These are phyloP conservation scores for Wallacemonas sp. DNA, from an alignment of 208 protist genomes.

Conservation along the genomic window DNA sequence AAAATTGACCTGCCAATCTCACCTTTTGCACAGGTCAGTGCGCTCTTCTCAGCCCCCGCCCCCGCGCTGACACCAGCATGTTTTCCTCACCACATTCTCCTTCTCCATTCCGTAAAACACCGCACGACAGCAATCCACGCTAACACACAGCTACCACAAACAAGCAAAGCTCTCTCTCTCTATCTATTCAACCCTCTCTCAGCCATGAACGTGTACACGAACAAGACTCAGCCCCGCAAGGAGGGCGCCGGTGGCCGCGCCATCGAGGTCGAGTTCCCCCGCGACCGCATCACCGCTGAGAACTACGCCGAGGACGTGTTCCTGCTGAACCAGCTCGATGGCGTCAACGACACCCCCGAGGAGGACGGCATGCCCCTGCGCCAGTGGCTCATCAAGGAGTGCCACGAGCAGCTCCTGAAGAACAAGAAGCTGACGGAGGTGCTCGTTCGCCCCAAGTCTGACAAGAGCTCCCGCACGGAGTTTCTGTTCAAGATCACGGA, in stretches of 20 bases:
- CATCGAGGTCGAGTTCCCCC: conserved; percentile 50
- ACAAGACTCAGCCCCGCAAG: background rate
- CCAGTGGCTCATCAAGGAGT: conserved; percentile 56
- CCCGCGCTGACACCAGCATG: background rate
- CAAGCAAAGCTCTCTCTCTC: background rate
- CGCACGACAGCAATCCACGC: too few relatives aligned
- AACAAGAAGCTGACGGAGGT: conserved; percentile 45
- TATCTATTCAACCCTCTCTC: too few relatives aligned
- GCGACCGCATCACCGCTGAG: conserved; percentile 32
- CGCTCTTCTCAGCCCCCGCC: background rate
- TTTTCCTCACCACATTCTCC: conserved; percentile 15
- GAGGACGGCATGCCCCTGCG: conserved; percentile 75
- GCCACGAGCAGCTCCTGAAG: conserved; percentile 41
- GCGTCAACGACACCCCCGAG: conserved; percentile 60
- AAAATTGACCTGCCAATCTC: too few relatives aligned
- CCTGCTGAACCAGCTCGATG: conserved; percentile 61
- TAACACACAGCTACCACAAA: too few relatives aligned
- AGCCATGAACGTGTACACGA: background rate
- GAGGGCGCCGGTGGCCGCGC: background rate
- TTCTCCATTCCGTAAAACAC: background rate
- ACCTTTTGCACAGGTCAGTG: too few relatives aligned
- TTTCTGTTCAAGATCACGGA: conserved; percentile 36
- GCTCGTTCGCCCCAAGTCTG: conserved; percentile 36
- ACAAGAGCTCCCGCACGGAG: conserved; percentile 43
- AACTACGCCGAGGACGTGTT: conserved; percentile 45